A percentile compares a stretch with the other conserved stretches of the same genome.
phyloP scores from a whole-genome alignment of 1,284 basidiomycete genomes.

The Sporisorium graminicola region DNA sequence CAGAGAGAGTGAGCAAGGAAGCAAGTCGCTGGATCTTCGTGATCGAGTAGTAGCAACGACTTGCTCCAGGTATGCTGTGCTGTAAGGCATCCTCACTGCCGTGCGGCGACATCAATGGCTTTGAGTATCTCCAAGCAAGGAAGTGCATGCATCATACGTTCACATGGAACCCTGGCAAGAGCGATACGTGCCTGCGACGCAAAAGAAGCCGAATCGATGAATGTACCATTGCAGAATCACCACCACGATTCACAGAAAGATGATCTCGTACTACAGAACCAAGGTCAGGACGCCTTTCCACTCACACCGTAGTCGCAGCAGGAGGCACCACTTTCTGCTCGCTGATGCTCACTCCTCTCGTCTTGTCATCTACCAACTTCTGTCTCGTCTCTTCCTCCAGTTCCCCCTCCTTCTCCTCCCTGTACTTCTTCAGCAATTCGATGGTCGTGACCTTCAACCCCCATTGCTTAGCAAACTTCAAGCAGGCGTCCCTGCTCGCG shows the following conservation, averaged over 20 bases:
- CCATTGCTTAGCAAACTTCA: constrained; percentile 90
- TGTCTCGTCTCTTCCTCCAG: constrained; percentile 15
- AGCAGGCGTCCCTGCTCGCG: constrained; percentile 93
- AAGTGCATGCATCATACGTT: no score
- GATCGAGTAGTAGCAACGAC: background rate
- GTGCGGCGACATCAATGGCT: no score
- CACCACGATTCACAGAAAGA: no score
- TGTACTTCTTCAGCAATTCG: constrained; percentile 75
- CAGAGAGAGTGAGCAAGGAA: background rate
- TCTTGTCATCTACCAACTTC: constrained; percentile 18
- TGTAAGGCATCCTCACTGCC: no score
- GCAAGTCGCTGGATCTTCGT: background rate
- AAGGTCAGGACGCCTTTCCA: background rate
- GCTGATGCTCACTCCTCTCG: constrained; percentile 42
- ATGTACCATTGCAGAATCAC: no score
- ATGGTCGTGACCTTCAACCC: constrained; percentile 94
- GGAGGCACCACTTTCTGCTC: constrained; percentile 49
- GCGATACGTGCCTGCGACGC: no score
- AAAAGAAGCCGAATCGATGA: no score
- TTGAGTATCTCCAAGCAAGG: no score
- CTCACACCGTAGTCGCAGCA: constrained; percentile 11
- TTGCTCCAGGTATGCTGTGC: background rate
- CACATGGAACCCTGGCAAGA: no score
- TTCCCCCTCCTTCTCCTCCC: constrained; percentile 54
- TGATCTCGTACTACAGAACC: background rate